Conservation (phyloP, 495 filamentous ascomycete species). For the Aspergillus wentii region DNA sequence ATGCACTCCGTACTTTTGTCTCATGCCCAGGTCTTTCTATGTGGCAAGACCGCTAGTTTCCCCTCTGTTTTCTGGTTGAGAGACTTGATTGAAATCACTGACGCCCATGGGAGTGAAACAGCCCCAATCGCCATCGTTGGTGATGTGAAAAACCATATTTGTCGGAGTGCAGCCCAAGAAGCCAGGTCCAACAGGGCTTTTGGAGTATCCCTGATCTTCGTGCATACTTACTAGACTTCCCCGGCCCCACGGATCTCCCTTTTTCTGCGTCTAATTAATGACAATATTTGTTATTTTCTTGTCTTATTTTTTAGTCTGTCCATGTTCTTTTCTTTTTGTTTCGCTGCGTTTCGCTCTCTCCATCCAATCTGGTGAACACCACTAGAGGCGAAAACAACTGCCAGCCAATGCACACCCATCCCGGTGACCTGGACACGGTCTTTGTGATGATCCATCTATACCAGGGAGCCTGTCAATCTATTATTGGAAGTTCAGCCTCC, state of each 20-base stretch:
- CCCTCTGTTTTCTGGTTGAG: too few species aligned
- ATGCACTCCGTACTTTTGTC: too few species aligned
- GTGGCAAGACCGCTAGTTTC: too few species aligned
- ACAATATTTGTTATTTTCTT: too few species aligned
- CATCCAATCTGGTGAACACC: conserved; percentile 4
- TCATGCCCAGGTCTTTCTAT: too few species aligned
- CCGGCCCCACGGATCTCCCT: conserved; percentile 1
- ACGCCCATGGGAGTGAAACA: too few species aligned
- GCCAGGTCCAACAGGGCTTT: too few species aligned
- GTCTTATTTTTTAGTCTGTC: neutral
- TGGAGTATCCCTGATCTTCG: conserved; percentile 9
- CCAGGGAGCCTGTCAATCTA: conserved; percentile 4
- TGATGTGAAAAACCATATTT: conserved; percentile 1
- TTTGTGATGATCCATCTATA: conserved; percentile 9
- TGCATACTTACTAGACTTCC: conserved; percentile 11
- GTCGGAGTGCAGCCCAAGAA: conserved; percentile 5
- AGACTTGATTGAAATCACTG: too few species aligned
- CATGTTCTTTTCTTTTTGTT: neutral
- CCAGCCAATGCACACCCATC: conserved; percentile 9
- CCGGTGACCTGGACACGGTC: conserved; percentile 9
- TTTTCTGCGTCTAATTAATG: neutral
- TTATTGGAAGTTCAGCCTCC: conserved; percentile 8
- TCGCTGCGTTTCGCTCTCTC: too few species aligned
- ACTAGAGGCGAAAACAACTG: too few species aligned
- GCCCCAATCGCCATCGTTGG: too few species aligned